Evolutionary conservation across 2,329 filamentous ascomycete species (phyloP), one percentile per base, ranked within the genome.

Genomic region (Xylaria sp.): DNA sequence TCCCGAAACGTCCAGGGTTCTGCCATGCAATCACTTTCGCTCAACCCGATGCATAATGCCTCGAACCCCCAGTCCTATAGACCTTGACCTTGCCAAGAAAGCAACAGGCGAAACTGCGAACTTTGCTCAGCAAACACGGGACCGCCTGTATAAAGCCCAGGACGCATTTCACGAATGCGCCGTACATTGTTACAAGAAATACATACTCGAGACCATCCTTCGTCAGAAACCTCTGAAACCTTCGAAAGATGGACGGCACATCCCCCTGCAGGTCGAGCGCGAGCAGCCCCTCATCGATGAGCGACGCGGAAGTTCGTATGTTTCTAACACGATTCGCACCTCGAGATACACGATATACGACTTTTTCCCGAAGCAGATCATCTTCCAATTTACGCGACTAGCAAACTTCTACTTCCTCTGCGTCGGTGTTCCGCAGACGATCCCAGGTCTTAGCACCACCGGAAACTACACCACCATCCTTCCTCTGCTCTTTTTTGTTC

Each of bases 401-500:
- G 89, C 89, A 62, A 96, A 96, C 72, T 94, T 95, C 66, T 84
- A 95, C 72, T 95, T 96, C 71, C 79, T 96, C 51, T 87, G 90
- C 62, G 85, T 96, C 60, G 90, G 90, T 40, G 86, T 95, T 56
- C 80, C 93, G 45, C 91, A 96, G 72, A 91, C 90, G 74, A 89
- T 91, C 66, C 88, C 88, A 4, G 87, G 85, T 16, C 74, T 91
- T 53, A 90, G 87, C 74, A 92, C 89, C 2, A 91, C 89, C 2
- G 89, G 89, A 71, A 88, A 67, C 50, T 90, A 84, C 64, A 91
- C 89, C 7, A 91, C 88, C 1, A 87, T 92, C 63, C 76, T 91
- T 39, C 89, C 89, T 1, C 72, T 91, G 39, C 69, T 88, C 57
- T 87, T 91, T 70, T 91, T 92, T 68, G 89, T 96, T 39, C 77